Evolutionary conservation across 176 grass and related monocot genomes (phyloP), one percentile per base, ranked within the genome.

Genomic region (Triticum dicoccoides): DNA sequence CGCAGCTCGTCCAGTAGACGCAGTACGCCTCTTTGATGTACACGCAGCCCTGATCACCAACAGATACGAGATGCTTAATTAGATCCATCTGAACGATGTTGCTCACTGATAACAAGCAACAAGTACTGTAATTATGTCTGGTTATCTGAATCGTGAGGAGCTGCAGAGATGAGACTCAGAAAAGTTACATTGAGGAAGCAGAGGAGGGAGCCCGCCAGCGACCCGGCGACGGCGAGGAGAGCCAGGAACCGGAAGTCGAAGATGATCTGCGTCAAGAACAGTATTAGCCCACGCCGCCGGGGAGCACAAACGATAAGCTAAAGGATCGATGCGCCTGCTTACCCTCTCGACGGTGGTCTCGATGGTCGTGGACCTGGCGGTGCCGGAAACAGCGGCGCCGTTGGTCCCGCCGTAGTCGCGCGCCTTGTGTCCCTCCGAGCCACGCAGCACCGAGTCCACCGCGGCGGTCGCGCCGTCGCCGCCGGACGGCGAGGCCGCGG

Each of bases 201-300:
- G 30, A 98, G 78, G 47, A 98, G 17, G 69, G 96, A 98, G 18
- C 96, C 96, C 70, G 93, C 93, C 23, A 98, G 82, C 6, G 96
- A 94, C 0, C 96, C 96, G 25, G 90, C 96, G 47, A 96, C 90
- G 3, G 92, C 96, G 69, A 98, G 87, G 14, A 98, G 92, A 45
- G 96, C 93, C 20, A 96, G 90, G 88, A 98, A 98, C 76, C 93
- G 92, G 86, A 98, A 98, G 41, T 98, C 93, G 61, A 96, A 98
- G 77, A 94, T 98, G 56, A 98, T 87, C 96, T 96, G 88, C 71
- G 6, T 0, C 17, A 72, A 17, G 13, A 52, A 62, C 25, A 76
- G 2, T 20, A 85, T 82, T 7, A 88, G 70, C 34, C 9, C 14
- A 68, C 29, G 11, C 41, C 41, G 0, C 30, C 69, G 23, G 7